Conservation (phyloP, 768 basidiomycete genomes). For the Gloeopeniophorella convolvens region DNA sequence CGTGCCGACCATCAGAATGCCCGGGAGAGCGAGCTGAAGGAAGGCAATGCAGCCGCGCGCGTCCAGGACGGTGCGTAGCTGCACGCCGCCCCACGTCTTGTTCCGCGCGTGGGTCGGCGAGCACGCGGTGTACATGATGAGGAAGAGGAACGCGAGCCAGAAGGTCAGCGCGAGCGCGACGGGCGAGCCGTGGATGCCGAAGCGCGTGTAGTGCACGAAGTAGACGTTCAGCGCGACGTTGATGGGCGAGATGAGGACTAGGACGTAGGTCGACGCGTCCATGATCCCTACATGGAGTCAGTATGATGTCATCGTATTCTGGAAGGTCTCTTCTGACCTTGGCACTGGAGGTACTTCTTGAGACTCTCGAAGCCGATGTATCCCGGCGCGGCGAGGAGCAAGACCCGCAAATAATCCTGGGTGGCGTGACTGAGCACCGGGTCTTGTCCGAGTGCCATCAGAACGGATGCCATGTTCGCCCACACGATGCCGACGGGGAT, state of each 20-base stretch:
- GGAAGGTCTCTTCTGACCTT: no score
- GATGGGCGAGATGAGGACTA: conserved; percentile 57
- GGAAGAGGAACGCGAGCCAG: conserved; percentile 56
- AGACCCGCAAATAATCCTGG: conserved; percentile 56
- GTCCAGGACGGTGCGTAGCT: conserved; percentile 40
- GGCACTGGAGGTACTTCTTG: conserved; percentile 77
- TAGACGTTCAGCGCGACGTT: conserved; percentile 54
- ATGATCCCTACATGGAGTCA: conserved; percentile 51
- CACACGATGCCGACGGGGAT: conserved; percentile 58
- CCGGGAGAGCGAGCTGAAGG: conserved; percentile 64
- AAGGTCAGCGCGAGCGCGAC: conserved; percentile 63
- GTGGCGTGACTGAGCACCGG: conserved; percentile 50
- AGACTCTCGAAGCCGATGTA: conserved; percentile 72
- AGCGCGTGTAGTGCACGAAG: conserved; percentile 56
- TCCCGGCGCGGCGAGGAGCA: conserved; percentile 60
- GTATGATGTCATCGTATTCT: not conserved
- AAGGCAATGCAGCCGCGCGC: conserved; percentile 46
- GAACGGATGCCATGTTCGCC: conserved; percentile 56
- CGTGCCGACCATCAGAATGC: conserved; percentile 72
- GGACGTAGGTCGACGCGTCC: conserved; percentile 59
- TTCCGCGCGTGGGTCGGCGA: conserved; percentile 51
- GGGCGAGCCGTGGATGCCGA: conserved; percentile 63
- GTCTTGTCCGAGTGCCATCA: conserved; percentile 59
- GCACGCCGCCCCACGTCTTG: conserved; percentile 58
- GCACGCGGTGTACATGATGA: conserved; percentile 42